Base-by-base conservation (phyloP, 192 early-diverging fungal species). In the Coemansia sp. region DNA sequence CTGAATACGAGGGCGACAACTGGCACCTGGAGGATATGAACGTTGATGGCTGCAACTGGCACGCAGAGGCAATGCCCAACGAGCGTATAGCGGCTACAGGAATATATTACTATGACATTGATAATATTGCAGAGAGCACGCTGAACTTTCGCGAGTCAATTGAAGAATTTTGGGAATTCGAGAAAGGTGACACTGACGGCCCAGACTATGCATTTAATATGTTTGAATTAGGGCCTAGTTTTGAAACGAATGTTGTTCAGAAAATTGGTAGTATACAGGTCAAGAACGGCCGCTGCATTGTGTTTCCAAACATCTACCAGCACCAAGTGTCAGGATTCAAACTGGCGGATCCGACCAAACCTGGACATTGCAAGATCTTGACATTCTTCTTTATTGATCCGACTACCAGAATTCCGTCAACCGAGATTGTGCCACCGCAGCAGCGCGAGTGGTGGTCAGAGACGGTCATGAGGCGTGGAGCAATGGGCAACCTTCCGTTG, bases 301-400 rank as follows among this genome's bases (percentile, higher is more conserved):
- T 83, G 23, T 93, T 91, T 63, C 88, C 89, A 5, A 93, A 93
- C 75, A 65, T 75, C 21, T 84, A 83, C 56, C 91, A 91, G 76
- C 90, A 93, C 70, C 60, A 79, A 21, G 86, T 89, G 4, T 76
- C 80, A 6, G 80, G 81, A 0, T 90, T 93, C 63, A 58, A 69
- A 52, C 79, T 92, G 17, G 67, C 56, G 8, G 87, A 91, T 51
- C 70, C 70, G 29, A 81, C 83, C 27, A 84, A 84, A 32, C 83
- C 84, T 0, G 91, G 91, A 0, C 76, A 84, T 38, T 84, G 88
- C 69, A 87, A 88, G 66, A 88, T 92, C 43, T 60, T 93, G 4
- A 77, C 71, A 6, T 90, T 92, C 56, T 90, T 90, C 77, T 76
- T 92, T 39, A 82, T 93, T 0, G 75, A 93, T 53, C 91, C 91